Evolutionary conservation across 1,284 basidiomycete genomes (phyloP).

Genomic region (Trichosporon asahii): DNA sequence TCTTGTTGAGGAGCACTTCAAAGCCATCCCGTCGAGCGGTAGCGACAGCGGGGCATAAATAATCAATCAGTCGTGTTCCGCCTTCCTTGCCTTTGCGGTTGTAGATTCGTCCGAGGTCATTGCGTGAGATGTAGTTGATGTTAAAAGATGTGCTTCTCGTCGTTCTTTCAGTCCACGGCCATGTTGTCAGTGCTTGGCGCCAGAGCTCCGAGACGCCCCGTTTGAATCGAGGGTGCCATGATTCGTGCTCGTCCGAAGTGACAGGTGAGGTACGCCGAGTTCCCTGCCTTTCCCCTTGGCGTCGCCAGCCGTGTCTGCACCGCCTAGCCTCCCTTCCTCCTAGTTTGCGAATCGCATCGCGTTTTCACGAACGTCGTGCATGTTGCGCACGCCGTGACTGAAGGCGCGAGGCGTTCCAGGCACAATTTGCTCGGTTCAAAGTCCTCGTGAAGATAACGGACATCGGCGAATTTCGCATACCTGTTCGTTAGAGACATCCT

Average conservation of each 20-base stretch:
- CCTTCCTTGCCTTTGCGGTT: no score
- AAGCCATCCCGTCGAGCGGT: neutral
- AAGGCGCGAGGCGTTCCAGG: neutral
- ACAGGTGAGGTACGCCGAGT: neutral
- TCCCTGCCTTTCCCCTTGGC: neutral
- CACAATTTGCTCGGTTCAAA: neutral
- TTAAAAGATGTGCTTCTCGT: neutral
- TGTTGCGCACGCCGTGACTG: neutral
- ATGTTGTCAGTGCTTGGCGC: neutral
- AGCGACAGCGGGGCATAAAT: no score
- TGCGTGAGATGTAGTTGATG: no score
- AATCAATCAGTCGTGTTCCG: neutral
- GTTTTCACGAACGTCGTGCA: neutral
- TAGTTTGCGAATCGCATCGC: neutral
- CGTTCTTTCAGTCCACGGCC: neutral
- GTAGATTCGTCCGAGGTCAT: no score
- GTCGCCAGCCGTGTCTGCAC: neutral
- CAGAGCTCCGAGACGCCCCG: neutral
- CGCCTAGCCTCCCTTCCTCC: neutral
- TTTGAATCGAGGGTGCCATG: neutral
- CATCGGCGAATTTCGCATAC: conserved; percentile 1
- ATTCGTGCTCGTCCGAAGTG: neutral
- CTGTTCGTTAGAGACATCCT: neutral
- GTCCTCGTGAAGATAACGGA: neutral
- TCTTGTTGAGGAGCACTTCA: neutral